These are phyloP conservation scores for Daldinia concentrica DNA, from an alignment of 495 filamentous ascomycete genomes.

Conservation along the genomic window DNA sequence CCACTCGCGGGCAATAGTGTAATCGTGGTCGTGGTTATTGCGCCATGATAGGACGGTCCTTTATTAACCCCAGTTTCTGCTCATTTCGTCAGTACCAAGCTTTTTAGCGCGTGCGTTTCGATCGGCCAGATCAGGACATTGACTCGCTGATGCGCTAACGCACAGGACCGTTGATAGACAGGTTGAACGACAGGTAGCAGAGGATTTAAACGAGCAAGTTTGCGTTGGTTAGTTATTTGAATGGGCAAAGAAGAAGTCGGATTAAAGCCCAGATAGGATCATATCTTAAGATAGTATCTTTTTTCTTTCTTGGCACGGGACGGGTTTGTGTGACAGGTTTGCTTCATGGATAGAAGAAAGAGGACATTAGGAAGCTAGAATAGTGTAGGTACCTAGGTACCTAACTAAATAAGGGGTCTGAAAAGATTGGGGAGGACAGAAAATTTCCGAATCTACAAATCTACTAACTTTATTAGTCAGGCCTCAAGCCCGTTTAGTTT, in stretches of 20 bases:
- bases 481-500: not conserved
- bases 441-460: constrained; percentile 28
- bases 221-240: not conserved
- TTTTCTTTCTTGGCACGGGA: not conserved
- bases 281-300: constrained; percentile 4
- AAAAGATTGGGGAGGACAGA: constrained; percentile 3
- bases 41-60: constrained; percentile 24
- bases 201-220: not conserved
- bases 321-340: not conserved
- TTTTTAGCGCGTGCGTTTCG: constrained; percentile 28
- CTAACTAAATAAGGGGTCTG: constrained; percentile 6
- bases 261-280: not conserved
- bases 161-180: not conserved
- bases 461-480: constrained; percentile 4
- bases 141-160: not conserved
- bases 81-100: constrained; percentile 36
- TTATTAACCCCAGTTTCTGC: constrained; percentile 25
- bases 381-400: too few relatives aligned
- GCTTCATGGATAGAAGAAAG: not conserved
- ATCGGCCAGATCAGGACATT: constrained; percentile 34
- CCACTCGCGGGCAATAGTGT: constrained; percentile 23
- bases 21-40: constrained; percentile 27
- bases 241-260: not conserved
- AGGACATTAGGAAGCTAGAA: not conserved
- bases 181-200: not conserved